phyloP scores from a whole-genome alignment of 768 basidiomycete genomes.

The Podaxis pistillaris region DNA sequence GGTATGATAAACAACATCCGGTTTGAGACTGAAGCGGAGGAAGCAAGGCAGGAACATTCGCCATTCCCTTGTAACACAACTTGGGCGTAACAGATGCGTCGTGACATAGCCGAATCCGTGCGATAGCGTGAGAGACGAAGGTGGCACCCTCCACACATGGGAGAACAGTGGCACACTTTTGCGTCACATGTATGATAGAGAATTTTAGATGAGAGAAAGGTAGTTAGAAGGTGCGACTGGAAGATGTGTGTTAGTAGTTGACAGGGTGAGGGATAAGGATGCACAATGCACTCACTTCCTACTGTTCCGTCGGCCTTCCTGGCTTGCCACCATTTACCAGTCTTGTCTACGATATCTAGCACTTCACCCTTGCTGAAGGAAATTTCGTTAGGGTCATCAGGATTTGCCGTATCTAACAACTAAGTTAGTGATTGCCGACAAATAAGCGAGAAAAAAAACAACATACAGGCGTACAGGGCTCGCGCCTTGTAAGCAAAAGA shows the following conservation, averaged over 20 bases:
- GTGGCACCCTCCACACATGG: not conserved
- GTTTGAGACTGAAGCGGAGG: not conserved
- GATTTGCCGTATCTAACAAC: constrained; percentile 79
- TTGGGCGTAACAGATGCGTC: not conserved
- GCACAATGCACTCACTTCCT: constrained; percentile 65
- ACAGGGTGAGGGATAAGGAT: not conserved
- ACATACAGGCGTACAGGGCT: constrained; percentile 85
- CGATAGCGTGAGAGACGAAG: not conserved
- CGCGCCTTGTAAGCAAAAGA: constrained; percentile 74
- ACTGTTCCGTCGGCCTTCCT: constrained; percentile 70
- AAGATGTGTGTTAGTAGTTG: constrained; percentile 19
- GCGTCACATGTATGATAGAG: not conserved
- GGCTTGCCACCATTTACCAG: constrained; percentile 94
- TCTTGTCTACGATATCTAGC: constrained; percentile 89
- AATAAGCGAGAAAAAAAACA: constrained; percentile 16
- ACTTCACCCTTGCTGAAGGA: constrained; percentile 91
- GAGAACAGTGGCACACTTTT: not conserved
- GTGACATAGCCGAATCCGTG: not conserved
- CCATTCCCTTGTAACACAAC: not conserved
- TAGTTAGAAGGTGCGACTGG: constrained; percentile 85
- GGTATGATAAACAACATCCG: constrained; percentile 9
- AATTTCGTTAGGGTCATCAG: constrained; percentile 96
- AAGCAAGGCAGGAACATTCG: not conserved
- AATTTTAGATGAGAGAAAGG: constrained; percentile 67
- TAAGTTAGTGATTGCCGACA: constrained; percentile 13